These are phyloP conservation scores for Colletotrichum somersetense DNA, from an alignment of 2,329 filamentous ascomycete species.

Conservation along the genomic window DNA sequence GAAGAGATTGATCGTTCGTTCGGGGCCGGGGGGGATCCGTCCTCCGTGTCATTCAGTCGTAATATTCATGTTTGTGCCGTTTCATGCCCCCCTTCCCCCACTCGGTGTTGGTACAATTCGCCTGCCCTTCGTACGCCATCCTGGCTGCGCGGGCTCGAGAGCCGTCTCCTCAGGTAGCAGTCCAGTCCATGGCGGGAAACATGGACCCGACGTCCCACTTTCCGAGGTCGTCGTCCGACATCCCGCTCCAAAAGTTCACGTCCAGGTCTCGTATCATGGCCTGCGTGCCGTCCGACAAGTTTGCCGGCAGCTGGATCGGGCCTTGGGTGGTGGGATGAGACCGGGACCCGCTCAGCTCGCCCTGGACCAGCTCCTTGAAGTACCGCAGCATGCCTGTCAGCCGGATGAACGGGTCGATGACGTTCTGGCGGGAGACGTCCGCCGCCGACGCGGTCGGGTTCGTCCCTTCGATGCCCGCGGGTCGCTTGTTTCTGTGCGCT, in stretches of 20 bases:
- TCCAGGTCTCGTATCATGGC: conserved; percentile 48
- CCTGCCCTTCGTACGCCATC: not conserved
- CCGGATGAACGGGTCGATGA: conserved; percentile 41
- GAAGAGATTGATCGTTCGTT: not conserved
- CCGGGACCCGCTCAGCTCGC: conserved; percentile 29
- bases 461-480: not conserved
- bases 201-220: conserved; percentile 21
- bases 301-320: conserved; percentile 31
- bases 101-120: not conserved
- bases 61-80: not conserved
- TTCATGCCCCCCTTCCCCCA: not conserved
- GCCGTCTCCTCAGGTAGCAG: conserved; percentile 20
- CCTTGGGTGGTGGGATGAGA: conserved; percentile 23
- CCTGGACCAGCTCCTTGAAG: conserved; percentile 41
- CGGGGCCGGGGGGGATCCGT: not conserved
- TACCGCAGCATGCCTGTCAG: conserved; percentile 42
- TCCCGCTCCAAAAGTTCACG: conserved; percentile 41
- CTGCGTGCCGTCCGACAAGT: conserved; percentile 43
- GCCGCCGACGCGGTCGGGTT: not conserved
- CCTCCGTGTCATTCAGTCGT: conserved; percentile 6
- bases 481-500: conserved; percentile 42
- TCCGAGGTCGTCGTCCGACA: conserved; percentile 34
- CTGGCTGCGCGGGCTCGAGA: not conserved
- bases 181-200: conserved; percentile 41
- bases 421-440: conserved; percentile 20